Evolutionary conservation across 1,284 basidiomycete genomes (phyloP).

Genomic region (Polyporus tsugae): DNA sequence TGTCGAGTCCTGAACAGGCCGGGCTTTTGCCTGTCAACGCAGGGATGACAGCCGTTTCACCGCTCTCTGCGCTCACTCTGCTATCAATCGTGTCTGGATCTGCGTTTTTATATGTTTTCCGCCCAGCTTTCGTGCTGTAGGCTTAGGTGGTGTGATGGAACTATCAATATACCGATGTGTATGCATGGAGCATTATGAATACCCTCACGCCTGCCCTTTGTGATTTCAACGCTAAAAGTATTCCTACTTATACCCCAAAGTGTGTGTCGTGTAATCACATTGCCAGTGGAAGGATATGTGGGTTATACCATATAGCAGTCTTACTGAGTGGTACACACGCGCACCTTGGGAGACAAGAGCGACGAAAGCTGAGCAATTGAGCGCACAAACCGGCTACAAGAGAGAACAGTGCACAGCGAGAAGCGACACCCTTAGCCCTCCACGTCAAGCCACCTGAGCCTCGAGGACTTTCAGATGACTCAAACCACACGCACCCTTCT

Average conservation of each 20-base stretch:
- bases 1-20: constrained; percentile 26
- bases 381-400: not conserved
- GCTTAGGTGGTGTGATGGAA: not conserved
- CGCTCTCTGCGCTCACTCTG: constrained; percentile 5
- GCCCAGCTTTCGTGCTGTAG: constrained; percentile 12
- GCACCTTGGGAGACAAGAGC: not conserved
- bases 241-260: constrained; percentile 13
- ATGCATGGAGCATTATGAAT: constrained; percentile 4
- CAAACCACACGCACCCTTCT: constrained; percentile 62
- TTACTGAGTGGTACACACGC: not conserved
- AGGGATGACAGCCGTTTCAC: constrained; percentile 10
- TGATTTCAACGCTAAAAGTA: constrained; percentile 7
- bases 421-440: not conserved
- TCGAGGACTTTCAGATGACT: constrained; percentile 64
- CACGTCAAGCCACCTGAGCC: constrained; percentile 27
- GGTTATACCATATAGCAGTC: not conserved
- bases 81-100: constrained; percentile 14
- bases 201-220: not conserved
- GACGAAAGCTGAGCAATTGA: not conserved
- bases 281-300: not conserved
- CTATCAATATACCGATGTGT: not conserved
- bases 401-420: not conserved
- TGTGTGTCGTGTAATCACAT: not conserved
- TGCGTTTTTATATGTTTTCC: constrained; percentile 17
- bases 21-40: constrained; percentile 42